Conservation (phyloP, 2,329 filamentous ascomycete species). For the Botrytis fragariae region DNA sequence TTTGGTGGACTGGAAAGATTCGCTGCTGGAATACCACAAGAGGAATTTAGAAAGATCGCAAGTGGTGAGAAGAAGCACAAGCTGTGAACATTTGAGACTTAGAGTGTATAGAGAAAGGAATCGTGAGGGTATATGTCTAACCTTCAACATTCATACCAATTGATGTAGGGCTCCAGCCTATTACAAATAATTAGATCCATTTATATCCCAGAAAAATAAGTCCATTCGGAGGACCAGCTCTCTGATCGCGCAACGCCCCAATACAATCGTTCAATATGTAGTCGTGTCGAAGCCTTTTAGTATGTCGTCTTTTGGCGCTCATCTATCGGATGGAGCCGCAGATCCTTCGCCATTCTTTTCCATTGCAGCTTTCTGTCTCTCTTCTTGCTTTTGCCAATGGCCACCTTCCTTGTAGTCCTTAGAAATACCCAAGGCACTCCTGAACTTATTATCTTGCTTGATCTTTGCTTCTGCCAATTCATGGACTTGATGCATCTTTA, state of each 20-base stretch:
- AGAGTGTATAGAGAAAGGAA: slow-evolving; percentile 18
- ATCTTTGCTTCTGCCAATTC: slow-evolving; percentile 96
- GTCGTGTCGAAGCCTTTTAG: neutral
- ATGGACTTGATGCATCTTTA: slow-evolving; percentile 94
- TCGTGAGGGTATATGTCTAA: neutral
- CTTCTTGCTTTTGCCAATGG: slow-evolving; percentile 80
- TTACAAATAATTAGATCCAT: neutral
- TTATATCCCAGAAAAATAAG: neutral
- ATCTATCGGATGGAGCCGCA: neutral
- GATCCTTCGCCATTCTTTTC: slow-evolving; percentile 13
- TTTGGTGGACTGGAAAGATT: slow-evolving; percentile 84
- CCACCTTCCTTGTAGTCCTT: slow-evolving; percentile 82
- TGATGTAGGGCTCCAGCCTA: neutral
- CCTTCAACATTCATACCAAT: neutral
- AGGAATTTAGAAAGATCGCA: slow-evolving; percentile 83
- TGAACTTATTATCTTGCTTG: slow-evolving; percentile 84
- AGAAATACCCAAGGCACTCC: slow-evolving; percentile 82
- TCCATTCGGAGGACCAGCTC: neutral
- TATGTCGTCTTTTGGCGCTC: neutral
- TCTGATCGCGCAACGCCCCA: neutral
- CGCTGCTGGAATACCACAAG: slow-evolving; percentile 63
- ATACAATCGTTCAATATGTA: neutral
- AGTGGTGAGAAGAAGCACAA: slow-evolving; percentile 93
- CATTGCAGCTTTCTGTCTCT: slow-evolving; percentile 18
- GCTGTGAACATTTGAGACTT: slow-evolving; percentile 50